A percentile compares a stretch with the other conserved stretches of the same genome.
phyloP scores from a whole-genome alignment of 202 grass and related monocot genomes.

The Hordeum pubiflorum region DNA sequence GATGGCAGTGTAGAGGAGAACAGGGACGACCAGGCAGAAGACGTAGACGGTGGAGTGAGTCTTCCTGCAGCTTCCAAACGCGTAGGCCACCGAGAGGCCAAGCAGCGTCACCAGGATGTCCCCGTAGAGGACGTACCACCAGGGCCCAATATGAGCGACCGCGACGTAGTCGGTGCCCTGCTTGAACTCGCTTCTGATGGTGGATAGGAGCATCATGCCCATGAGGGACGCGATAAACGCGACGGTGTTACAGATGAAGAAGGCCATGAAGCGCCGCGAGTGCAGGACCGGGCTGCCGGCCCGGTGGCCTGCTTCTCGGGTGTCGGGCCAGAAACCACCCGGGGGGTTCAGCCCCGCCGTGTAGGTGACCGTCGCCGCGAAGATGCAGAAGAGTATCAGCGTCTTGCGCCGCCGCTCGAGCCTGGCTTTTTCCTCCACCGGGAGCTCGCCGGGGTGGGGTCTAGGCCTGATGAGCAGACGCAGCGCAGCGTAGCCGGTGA shows the following conservation, averaged over 20 bases:
- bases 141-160: no score
- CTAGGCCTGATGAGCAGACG: neutral
- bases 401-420: neutral
- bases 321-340: conserved; percentile 21
- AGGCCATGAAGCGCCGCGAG: neutral
- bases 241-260: conserved; percentile 3
- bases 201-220: neutral
- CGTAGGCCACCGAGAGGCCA: neutral
- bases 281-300: neutral
- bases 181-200: neutral
- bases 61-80: conserved; percentile 16
- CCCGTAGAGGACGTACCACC: neutral
- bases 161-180: neutral
- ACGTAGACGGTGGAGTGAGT: neutral
- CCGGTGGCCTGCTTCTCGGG: neutral
- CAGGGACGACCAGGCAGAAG: neutral
- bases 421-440: neutral
- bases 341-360: conserved; percentile 15
- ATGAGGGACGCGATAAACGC: neutral
- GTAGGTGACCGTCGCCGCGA: conserved; percentile 10
- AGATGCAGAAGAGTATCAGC: conserved; percentile 15
- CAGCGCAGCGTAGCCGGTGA: neutral
- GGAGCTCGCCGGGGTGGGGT: neutral
- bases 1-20: neutral
- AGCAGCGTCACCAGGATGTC: neutral